Evolutionary conservation across 2,329 filamentous ascomycete species (phyloP), one percentile per base, ranked within the genome.

Genomic region (Thielaviopsis euricoi): DNA sequence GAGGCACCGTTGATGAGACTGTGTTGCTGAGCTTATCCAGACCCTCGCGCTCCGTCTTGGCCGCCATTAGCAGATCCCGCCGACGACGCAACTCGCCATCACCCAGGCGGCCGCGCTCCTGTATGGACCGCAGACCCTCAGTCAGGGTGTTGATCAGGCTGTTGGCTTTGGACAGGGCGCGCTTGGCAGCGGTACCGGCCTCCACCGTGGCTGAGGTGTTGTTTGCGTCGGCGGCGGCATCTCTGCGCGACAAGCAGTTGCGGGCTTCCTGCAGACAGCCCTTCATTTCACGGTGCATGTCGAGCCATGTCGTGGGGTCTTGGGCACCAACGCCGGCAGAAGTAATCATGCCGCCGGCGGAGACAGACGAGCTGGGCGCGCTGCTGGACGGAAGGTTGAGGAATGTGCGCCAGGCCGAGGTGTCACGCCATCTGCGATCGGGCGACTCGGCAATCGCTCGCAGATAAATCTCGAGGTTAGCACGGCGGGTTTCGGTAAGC

Each of bases 391-490:
- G 85, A 6, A 93, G 75, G 64, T 84, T 85, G 29, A 93, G 70
- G 65, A 93, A 94, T 1, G 76, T 71, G 48, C 86, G 77, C 83
- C 87, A 94, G 2, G 79, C 80, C 17, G 77, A 77, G 0, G 83
- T 85, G 63, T 87, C 82, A 21, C 87, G 77, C 87, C 87, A 93
- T 64, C 85, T 74, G 17, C 81, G 76, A 67, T 93, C 87, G n/a
- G 84, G 81, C 3, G 80, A 77, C 61, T 82, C 82, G 53, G 87
- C 83, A 60, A 93, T 86, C 46, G 79, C 78, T 55, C 80, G 79
- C 2, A 93, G 74, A 69, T 91, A 93, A 51, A 73, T 70, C 67
- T 91, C 86, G 10, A 93, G 76, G 0, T 76, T 82, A 13, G 70
- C 65, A 50, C 87, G 81, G n/a, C 87, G 82, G 62, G 81, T 72